phyloP scores from a whole-genome alignment of 2,329 filamentous ascomycete genomes.

The Knoxdaviesia capensis region DNA sequence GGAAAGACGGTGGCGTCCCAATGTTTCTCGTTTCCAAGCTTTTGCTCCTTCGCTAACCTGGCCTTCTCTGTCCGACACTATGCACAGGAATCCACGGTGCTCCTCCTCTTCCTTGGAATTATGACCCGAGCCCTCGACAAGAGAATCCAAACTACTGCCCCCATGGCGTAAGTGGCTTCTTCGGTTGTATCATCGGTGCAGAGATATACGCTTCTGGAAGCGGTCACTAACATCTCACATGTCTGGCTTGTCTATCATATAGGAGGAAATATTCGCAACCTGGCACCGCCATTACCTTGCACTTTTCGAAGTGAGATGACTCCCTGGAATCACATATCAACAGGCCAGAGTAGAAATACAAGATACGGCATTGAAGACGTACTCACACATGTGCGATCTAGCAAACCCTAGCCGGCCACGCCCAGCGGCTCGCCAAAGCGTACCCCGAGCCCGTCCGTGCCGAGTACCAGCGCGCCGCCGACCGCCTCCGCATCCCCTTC shows the following conservation, averaged over 20 bases:
- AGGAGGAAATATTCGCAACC: conserved; percentile 28
- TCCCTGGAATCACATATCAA: neutral
- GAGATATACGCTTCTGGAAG: neutral
- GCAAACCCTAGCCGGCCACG: conserved; percentile 29
- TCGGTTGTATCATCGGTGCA: neutral
- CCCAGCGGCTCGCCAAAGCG: conserved; percentile 21
- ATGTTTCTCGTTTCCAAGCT: neutral
- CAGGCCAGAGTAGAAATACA: neutral
- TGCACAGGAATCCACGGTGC: conserved; percentile 18
- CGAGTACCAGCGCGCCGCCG: conserved; percentile 22
- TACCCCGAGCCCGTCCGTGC: conserved; percentile 17
- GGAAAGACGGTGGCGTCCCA: neutral
- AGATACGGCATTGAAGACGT: neutral
- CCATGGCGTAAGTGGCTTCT: conserved; percentile 18
- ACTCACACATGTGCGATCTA: conserved; percentile 8
- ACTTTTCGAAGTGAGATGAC: conserved; percentile 26
- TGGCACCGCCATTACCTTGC: conserved; percentile 37
- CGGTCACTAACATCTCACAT: neutral
- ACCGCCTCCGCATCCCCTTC: conserved; percentile 25
- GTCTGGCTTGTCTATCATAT: neutral
- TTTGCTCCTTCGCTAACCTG: neutral
- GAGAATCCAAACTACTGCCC: conserved; percentile 20
- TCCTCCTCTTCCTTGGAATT: conserved; percentile 22
- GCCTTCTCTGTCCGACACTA: neutral
- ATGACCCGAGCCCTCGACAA: conserved; percentile 12